Evolutionary conservation across 2,329 filamentous ascomycete species (phyloP), one percentile per base, ranked within the genome.

Genomic region (Allantophomopsis lycopodina): DNA sequence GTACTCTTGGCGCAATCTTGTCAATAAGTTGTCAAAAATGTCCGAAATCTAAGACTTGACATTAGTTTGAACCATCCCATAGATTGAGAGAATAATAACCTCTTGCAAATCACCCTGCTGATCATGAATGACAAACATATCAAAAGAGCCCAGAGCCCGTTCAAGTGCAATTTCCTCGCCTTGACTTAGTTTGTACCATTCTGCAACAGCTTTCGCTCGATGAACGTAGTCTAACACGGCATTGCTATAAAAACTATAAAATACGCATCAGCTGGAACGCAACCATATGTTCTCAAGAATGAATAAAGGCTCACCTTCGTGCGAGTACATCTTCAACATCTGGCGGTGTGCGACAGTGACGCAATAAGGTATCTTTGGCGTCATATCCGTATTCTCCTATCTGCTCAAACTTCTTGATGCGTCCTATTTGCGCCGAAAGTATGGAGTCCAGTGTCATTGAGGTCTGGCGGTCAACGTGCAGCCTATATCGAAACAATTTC

Each of bases 51-150:
- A 43, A 17, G n/a, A 15, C 7, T n/a, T 8, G 3, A 15, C 13
- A 14, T 34, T 17, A 15, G 17, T 12, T 16, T 31, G 12, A 38
- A 28, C 13, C 13, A 15, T 15, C 13, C 7, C 38, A 28, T 52
- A 70, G 23, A 28, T 28, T 28, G 23, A 28, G 23, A 28, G 23
- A 28, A 28, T 28, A 10, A 12, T 42, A 60, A 81, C 80, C 61
- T 86, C 76, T 41, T 82, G 70, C 38, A 89, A 60, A 53, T 93
- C 86, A n/a, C 80, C 77, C 21, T 69, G 66, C 14, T 76, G 71
- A 40, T 81, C 79, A 47, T 81, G 76, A 20, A 89, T 64, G 35
- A 94, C 76, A 59, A 96, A 96, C 60, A 96, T 71, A 58, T 96
- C 91, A 56, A 93, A 94, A 12, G 81, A 82, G 15, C 79, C 82